Conservation (phyloP, 345 rosid species). For the Eucalyptus sp. region DNA sequence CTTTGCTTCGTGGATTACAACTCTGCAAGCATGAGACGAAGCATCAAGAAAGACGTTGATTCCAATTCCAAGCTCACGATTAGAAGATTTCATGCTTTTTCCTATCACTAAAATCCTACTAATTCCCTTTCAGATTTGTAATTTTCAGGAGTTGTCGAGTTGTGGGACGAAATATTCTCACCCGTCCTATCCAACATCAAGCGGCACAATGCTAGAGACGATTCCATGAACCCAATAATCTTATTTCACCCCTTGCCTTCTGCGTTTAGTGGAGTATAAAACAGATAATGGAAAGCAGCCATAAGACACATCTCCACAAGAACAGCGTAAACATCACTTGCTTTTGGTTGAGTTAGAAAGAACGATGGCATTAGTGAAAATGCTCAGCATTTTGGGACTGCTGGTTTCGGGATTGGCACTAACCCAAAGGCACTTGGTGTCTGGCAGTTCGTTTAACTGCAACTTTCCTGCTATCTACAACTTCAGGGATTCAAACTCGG, state of each 20-base stretch:
- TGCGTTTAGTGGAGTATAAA: background rate
- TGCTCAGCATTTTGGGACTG: background rate
- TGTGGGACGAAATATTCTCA: background rate
- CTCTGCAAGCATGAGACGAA: background rate
- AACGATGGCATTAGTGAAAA: background rate
- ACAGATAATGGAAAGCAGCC: background rate
- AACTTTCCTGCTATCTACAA: slow-evolving; percentile 12
- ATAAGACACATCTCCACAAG: background rate
- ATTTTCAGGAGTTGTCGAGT: background rate
- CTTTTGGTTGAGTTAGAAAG: background rate
- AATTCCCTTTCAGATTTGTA: background rate
- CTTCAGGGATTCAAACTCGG: slow-evolving; percentile 79
- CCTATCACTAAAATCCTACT: background rate
- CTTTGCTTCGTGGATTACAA: background rate
- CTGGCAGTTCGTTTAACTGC: background rate
- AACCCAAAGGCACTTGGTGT: background rate
- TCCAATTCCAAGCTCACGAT: background rate
- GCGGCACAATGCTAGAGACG: background rate
- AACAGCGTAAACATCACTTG: background rate
- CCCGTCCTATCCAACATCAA: background rate
- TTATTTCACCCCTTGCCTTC: background rate
- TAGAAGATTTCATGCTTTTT: background rate
- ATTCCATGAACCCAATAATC: background rate
- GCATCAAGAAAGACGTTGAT: background rate
- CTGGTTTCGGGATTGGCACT: background rate